Evolutionary conservation across 1,284 basidiomycete species (phyloP), one percentile per base, ranked within the genome.

Genomic region (Trichosporon inkin): DNA sequence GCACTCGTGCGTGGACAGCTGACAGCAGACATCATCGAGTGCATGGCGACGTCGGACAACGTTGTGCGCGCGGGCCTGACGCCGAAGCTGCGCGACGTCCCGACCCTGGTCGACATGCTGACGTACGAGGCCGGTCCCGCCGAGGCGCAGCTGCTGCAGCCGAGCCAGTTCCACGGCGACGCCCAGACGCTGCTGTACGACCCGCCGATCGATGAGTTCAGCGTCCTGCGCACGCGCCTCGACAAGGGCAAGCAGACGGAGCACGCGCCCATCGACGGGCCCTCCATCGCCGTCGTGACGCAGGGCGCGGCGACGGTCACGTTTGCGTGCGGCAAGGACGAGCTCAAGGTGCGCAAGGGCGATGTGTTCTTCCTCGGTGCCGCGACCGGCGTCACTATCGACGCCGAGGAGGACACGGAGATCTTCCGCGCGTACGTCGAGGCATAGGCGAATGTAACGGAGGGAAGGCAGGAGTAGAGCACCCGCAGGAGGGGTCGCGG

Each of bases 1-100:
- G 7, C 2, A 56, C 44, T 17, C 11, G 10, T 11, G 19, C 17
- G 17, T 44, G n/a, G n/a, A n/a, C n/a, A 38, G 39, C 56, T 57
- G 10, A 55, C 37, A 3, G 2, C 72, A 95, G 93, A 97, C 75
- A 93, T 94, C 76, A 90, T 96, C 75, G 93, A 97, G 74, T 94
- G 92, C 80, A 97, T 96, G 93, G 93, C 93, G 24, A 94, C 92
- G 58, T 95, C 92, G 61, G 95, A 99, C 81, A 99, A 99, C 77
- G 96, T 99, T 74, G 96, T 99, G 60, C 89, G 96, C 52, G 96
- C 96, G 1, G 96, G 96, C 17, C 85, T 99, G 41, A 99, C 96
- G 0, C 95, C 96, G 11, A 99, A 99, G 79, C 83, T 90, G 20
- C 86, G 95, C 61, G 96, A 99, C 75, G 87, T 97, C 19, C 85